These are phyloP conservation scores for Phaeosphaeria sp. DNA, from an alignment of 2,329 filamentous ascomycete genomes.

Conservation along the genomic window DNA sequence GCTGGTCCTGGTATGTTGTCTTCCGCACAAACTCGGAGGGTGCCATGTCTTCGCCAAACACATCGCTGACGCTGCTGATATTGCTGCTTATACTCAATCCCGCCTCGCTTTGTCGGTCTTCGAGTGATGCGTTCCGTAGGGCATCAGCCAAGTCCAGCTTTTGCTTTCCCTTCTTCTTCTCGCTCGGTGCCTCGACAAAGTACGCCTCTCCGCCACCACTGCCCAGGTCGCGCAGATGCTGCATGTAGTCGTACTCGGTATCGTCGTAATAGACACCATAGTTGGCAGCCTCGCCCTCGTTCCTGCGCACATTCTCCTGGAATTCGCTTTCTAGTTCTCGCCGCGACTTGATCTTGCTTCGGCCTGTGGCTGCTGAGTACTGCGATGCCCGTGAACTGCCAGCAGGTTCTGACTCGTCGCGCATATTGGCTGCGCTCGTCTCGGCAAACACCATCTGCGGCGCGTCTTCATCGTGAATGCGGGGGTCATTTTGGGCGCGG, in stretches of 20 bases:
- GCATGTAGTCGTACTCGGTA: slow-evolving; percentile 98
- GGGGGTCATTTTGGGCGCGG: slow-evolving; percentile 94
- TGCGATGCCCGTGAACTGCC: slow-evolving; percentile 54
- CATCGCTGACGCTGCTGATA: slow-evolving; percentile 52
- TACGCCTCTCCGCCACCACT: slow-evolving; percentile 70
- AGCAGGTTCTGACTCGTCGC: slow-evolving; percentile 45
- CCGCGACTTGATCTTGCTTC: slow-evolving; percentile 68
- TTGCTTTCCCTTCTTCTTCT: slow-evolving; percentile 74
- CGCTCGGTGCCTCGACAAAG: slow-evolving; percentile 77
- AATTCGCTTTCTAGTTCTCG: slow-evolving; percentile 79
- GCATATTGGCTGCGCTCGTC: slow-evolving; percentile 52
- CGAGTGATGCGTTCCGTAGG: slow-evolving; percentile 61
- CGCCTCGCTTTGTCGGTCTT: slow-evolving; percentile 50
- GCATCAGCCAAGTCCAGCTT: slow-evolving; percentile 85
- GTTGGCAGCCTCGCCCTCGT: slow-evolving; percentile 95
- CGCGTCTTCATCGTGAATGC: slow-evolving; percentile 89
- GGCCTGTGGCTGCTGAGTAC: slow-evolving; percentile 51
- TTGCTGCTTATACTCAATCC: slow-evolving; percentile 52
- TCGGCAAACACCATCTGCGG: slow-evolving; percentile 91
- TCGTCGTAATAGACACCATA: slow-evolving; percentile 96
- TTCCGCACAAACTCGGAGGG: slow-evolving; percentile 80
- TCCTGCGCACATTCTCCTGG: slow-evolving; percentile 74
- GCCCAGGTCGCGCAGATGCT: slow-evolving; percentile 89
- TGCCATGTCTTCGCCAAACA: slow-evolving; percentile 76
- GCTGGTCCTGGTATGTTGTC: slow-evolving; percentile 87